These are phyloP conservation scores for Viola odorata DNA, from an alignment of 345 rosid genomes.

Conservation along the genomic window DNA sequence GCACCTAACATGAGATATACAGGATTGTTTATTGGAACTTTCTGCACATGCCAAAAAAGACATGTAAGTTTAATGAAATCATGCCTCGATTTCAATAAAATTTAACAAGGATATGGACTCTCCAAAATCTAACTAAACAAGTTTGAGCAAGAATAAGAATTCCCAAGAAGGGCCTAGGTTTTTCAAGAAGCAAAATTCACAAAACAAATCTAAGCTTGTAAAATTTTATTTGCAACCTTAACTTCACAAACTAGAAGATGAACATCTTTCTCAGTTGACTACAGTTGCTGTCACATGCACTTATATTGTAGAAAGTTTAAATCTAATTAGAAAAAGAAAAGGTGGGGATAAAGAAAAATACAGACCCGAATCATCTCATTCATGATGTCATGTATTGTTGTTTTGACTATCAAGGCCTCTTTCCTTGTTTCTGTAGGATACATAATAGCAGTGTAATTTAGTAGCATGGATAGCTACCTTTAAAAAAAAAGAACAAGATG, in stretches of 20 bases:
- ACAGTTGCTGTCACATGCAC: conserved; percentile 3
- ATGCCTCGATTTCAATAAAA: not conserved
- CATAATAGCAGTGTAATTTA: conserved; percentile 11
- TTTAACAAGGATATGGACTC: no score
- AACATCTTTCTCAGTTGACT: not conserved
- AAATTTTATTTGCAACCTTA: not conserved
- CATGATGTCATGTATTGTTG: conserved; percentile 94
- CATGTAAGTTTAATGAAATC: not conserved
- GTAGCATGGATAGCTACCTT: not conserved
- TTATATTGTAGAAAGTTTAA: conserved; percentile 2
- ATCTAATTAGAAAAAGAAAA: conserved; percentile 2
- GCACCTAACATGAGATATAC: conserved; percentile 93
- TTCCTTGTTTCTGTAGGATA: conserved; percentile 60
- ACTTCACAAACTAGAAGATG: not conserved
- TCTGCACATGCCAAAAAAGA: conserved; percentile 44
- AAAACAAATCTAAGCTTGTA: not conserved
- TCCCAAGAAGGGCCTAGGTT: not conserved
- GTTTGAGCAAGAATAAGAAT: no score
- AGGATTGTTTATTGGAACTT: conserved; percentile 83
- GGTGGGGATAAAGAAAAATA: conserved; percentile 9
- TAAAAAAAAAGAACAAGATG: conserved; percentile 9
- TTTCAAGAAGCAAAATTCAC: not conserved
- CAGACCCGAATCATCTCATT: conserved; percentile 87
- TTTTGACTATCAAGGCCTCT: conserved; percentile 76
- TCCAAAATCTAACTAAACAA: no score